Evolutionary conservation across 257 asterid genomes (phyloP).

Genomic region (Solanum clarkiae): DNA sequence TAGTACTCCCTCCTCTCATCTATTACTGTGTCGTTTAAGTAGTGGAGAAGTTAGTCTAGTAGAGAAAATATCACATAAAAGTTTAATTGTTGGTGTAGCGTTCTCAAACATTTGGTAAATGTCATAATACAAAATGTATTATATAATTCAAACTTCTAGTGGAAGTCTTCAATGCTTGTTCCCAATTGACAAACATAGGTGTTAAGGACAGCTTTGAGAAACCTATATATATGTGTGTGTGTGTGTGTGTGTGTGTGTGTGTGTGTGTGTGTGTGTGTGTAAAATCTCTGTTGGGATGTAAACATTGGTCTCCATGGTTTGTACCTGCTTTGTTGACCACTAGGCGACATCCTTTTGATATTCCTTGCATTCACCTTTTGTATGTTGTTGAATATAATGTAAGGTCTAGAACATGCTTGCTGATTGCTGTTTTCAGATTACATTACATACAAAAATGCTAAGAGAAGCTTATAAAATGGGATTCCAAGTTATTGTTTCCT

Average conservation of each 20-base stretch:
- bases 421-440: background rate
- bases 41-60: background rate
- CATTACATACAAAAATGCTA: background rate
- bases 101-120: background rate
- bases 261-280: no score
- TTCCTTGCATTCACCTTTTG: background rate
- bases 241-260: no score
- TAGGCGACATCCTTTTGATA: background rate
- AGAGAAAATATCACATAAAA: background rate
- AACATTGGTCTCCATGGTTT: background rate
- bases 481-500: background rate
- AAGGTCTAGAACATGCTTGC: background rate
- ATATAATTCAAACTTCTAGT: background rate
- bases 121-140: background rate
- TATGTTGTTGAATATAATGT: background rate
- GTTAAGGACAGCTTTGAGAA: background rate
- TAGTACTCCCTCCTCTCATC: background rate
- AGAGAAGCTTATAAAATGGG: background rate
- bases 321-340: background rate
- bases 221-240: no score
- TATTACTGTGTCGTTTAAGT: background rate
- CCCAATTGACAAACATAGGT: background rate
- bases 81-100: background rate
- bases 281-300: background rate
- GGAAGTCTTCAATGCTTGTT: background rate